Evolutionary conservation across 345 rosid genomes (phyloP).

Genomic region (Arabidopsis arenosa): DNA sequence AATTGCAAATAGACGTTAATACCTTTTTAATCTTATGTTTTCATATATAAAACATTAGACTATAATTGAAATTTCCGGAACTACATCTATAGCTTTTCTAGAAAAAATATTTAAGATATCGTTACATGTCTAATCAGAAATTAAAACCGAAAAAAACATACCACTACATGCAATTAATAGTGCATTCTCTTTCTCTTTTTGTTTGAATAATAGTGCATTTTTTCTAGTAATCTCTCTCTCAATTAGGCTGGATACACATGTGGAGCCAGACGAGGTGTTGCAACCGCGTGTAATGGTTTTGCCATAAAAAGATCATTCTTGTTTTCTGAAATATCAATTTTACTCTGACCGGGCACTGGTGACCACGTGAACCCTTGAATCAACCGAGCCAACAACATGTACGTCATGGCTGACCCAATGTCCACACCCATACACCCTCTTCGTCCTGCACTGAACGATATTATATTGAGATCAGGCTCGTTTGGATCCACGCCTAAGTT

Average conservation of each 20-base stretch:
- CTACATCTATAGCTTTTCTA: no score
- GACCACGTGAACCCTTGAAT: slow-evolving; percentile 58
- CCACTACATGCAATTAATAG: no score
- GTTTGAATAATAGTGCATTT: no score
- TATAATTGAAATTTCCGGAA: no score
- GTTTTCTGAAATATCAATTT: slow-evolving; percentile 38
- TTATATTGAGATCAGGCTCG: slow-evolving; percentile 46
- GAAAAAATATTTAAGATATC: no score
- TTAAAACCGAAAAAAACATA: no score
- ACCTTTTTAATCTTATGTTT: no score
- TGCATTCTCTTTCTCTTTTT: no score
- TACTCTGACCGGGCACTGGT: slow-evolving; percentile 9
- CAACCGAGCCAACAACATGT: slow-evolving; percentile 61
- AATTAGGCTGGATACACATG: slow-evolving; percentile 32
- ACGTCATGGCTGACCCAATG: slow-evolving; percentile 55
- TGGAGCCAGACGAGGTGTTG: slow-evolving; percentile 49
- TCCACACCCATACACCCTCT: slow-evolving; percentile 54
- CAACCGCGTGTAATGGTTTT: slow-evolving; percentile 45
- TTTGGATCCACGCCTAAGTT: slow-evolving; percentile 34
- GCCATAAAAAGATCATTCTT: slow-evolving; percentile 31
- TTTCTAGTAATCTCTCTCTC: no score
- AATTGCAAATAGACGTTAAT: no score
- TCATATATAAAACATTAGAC: no score
- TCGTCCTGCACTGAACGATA: slow-evolving; percentile 57
- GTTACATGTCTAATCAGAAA: no score